A percentile compares a stretch with the other conserved stretches of the same genome.
These are phyloP conservation scores for Fomes fomentarius DNA, from an alignment of 1,284 basidiomycete species.

Conservation along the genomic window DNA sequence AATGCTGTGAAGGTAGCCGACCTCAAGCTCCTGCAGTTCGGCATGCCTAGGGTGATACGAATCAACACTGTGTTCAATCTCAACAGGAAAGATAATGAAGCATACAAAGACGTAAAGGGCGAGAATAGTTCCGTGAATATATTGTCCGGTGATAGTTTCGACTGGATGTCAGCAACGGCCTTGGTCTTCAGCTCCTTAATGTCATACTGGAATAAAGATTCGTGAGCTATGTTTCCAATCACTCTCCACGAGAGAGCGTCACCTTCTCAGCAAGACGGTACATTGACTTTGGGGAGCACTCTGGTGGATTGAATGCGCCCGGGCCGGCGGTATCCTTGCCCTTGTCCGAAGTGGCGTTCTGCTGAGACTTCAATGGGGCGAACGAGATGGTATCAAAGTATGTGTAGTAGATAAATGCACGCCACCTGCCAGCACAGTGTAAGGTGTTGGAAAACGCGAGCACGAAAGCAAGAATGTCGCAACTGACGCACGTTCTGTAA, in stretches of 20 bases:
- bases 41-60: neutral
- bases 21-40: neutral
- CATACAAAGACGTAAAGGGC: constrained; percentile 13
- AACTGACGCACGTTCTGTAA: neutral
- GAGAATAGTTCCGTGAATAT: constrained; percentile 25
- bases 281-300: constrained; percentile 3
- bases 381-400: too few relatives aligned
- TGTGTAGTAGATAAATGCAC: too few relatives aligned
- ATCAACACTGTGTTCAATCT: too few relatives aligned
- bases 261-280: constrained; percentile 7
- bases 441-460: neutral
- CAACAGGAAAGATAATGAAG: too few relatives aligned
- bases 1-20: too few relatives aligned
- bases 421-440: too few relatives aligned
- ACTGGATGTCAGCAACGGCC: constrained; percentile 14
- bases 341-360: too few relatives aligned
- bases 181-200: constrained; percentile 15
- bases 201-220: constrained; percentile 17
- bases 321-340: too few relatives aligned
- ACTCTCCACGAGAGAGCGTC: too few relatives aligned
- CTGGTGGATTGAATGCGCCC: too few relatives aligned
- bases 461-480: neutral
- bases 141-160: constrained; percentile 19
- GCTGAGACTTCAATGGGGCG: too few relatives aligned
- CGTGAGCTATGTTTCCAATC: too few relatives aligned